phyloP scores from a whole-genome alignment of 164 flowering plant genomes.

The Tetracentron sinense region DNA sequence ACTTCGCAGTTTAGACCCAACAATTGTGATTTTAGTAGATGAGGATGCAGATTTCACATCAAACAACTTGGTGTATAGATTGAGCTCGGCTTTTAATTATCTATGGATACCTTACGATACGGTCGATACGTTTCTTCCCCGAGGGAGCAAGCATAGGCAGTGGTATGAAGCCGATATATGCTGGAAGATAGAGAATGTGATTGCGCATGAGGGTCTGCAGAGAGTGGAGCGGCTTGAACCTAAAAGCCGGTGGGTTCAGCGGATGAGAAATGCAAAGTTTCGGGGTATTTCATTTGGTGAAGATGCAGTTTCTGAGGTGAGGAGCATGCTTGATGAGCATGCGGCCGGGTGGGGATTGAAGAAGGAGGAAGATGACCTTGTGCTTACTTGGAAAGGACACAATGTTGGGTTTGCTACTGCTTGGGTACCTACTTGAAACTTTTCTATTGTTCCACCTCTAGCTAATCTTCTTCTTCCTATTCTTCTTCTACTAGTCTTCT shows the following conservation, averaged over 20 bases:
- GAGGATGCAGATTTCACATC: conserved; percentile 94
- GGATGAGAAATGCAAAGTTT: conserved; percentile 68
- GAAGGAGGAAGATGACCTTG: conserved; percentile 80
- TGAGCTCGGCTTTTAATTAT: conserved; percentile 77
- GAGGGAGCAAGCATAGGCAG: conserved; percentile 67
- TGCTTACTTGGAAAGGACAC: conserved; percentile 96
- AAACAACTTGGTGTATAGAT: conserved; percentile 46
- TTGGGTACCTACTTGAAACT: conserved; percentile 59
- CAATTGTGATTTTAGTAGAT: conserved; percentile 65
- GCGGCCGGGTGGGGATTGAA: conserved; percentile 97
- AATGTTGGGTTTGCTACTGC: conserved; percentile 90
- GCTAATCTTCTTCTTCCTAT: too few relatives aligned
- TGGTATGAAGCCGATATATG: conserved; percentile 81
- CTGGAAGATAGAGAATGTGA: conserved; percentile 89
- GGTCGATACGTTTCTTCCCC: conserved; percentile 62
- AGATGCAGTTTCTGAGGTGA: conserved; percentile 68
- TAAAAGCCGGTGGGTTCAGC: conserved; percentile 63
- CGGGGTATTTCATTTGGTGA: conserved; percentile 47
- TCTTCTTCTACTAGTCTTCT: too few relatives aligned
- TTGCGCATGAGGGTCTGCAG: conserved; percentile 61
- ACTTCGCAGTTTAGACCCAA: conserved; percentile 63
- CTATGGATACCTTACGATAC: conserved; percentile 90
- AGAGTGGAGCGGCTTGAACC: conserved; percentile 79
- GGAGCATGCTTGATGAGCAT: conserved; percentile 81
- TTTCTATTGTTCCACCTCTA: too few relatives aligned